phyloP scores from a whole-genome alignment of 108 stramenopile species.

The Ochromonas danica region DNA sequence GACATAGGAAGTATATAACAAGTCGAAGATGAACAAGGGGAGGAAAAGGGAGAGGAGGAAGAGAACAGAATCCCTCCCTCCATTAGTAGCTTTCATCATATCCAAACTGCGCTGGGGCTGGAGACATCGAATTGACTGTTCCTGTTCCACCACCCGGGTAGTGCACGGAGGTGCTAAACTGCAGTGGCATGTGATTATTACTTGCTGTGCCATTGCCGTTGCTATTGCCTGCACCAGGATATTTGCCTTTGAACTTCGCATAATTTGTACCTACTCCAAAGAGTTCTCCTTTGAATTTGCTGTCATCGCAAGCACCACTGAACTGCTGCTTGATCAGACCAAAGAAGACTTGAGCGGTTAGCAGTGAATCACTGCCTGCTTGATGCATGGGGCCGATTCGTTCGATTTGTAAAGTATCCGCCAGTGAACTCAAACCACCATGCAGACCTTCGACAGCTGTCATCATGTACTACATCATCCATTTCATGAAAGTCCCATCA shows the following conservation, averaged over 20 bases:
- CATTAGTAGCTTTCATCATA: neutral
- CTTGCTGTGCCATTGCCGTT: neutral
- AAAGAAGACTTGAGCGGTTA: conserved; percentile 93
- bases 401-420: conserved; percentile 83
- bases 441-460: conserved; percentile 81
- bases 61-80: too few relatives aligned
- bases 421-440: conserved; percentile 85
- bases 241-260: conserved; percentile 31
- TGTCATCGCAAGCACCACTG: conserved; percentile 33
- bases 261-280: conserved; percentile 47
- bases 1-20: too few relatives aligned
- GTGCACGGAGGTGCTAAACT: neutral
- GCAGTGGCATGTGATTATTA: too few relatives aligned
- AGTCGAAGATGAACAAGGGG: too few relatives aligned
- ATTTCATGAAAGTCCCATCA: too few relatives aligned
- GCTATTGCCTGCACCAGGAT: conserved; percentile 44
- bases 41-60: too few relatives aligned
- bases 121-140: neutral
- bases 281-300: conserved; percentile 47
- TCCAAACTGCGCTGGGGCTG: neutral
- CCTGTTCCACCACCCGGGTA: neutral
- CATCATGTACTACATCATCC: conserved; percentile 72
- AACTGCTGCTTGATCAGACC: conserved; percentile 63
- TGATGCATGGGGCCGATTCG: conserved; percentile 98
- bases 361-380: conserved; percentile 90